Evolutionary conservation across 31 red algal species (phyloP).

Genomic region (Asparagopsis taxiformis): DNA sequence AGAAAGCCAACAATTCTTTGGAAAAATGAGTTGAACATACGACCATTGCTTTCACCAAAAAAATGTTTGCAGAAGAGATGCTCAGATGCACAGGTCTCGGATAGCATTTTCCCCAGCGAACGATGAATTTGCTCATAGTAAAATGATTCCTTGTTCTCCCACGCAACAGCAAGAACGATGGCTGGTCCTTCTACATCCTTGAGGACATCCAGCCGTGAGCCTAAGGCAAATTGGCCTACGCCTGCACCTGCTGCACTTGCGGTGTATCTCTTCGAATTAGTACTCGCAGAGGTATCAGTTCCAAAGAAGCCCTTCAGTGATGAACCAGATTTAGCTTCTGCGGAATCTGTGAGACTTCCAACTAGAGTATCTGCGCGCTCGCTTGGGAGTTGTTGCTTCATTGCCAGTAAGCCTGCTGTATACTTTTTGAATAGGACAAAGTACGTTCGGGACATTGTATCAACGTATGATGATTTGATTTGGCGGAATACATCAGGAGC

Average conservation of each 20-base stretch:
- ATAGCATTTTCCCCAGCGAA: slow-evolving; percentile 81
- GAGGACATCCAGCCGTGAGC: slow-evolving; percentile 72
- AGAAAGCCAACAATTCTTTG: slow-evolving; percentile 58
- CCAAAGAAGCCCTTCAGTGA: slow-evolving; percentile 4
- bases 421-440: slow-evolving; percentile 83
- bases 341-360: slow-evolving; percentile 25
- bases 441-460: slow-evolving; percentile 69
- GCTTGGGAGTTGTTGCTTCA: slow-evolving; percentile 64
- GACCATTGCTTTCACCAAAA: slow-evolving; percentile 66
- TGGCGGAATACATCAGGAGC: slow-evolving; percentile 57
- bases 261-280: not conserved
- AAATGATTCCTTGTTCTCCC: slow-evolving; percentile 60
- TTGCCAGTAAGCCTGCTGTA: slow-evolving; percentile 57
- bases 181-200: slow-evolving; percentile 77
- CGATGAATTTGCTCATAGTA: slow-evolving; percentile 91
- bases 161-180: slow-evolving; percentile 84
- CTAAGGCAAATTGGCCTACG: slow-evolving; percentile 64
- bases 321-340: not conserved
- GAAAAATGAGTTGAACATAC: slow-evolving; percentile 73
- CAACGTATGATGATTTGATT: slow-evolving; percentile 65
- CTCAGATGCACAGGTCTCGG: slow-evolving; percentile 91
- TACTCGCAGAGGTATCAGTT: not conserved
- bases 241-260: slow-evolving; percentile 25
- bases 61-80: slow-evolving; percentile 70
- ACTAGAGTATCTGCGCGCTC: slow-evolving; percentile 67